Evolutionary conservation across 306 rosid species (phyloP).

Genomic region (Vachellia collinsii): DNA sequence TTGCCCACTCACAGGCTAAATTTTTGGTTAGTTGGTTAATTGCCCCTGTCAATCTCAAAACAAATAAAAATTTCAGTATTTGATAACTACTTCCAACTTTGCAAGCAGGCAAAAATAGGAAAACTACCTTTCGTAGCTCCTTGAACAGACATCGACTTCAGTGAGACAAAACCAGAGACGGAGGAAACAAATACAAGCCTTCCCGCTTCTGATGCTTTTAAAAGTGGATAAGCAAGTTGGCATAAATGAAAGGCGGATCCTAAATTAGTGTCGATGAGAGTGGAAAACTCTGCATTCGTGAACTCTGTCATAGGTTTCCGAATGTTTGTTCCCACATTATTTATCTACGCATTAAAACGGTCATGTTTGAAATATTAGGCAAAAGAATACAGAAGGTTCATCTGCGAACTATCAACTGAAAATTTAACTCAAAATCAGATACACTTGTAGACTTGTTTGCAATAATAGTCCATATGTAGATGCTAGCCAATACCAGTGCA

Average conservation of each 20-base stretch:
- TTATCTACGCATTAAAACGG: conserved; percentile 45
- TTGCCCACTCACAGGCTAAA: conserved; percentile 86
- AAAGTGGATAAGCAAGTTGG: conserved; percentile 73
- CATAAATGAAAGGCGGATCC: conserved; percentile 72
- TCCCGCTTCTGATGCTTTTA: conserved; percentile 66
- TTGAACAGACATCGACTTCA: conserved; percentile 77
- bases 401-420: neutral
- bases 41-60: conserved; percentile 56
- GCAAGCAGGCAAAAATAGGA: conserved; percentile 7
- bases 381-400: neutral
- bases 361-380: neutral
- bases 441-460: neutral
- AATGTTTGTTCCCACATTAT: conserved; percentile 79
- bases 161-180: conserved; percentile 73
- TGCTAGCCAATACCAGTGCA: neutral
- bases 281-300: conserved; percentile 64
- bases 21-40: conserved; percentile 72
- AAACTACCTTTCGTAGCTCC: conserved; percentile 78
- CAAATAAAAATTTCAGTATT: conserved; percentile 26
- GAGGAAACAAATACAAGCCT: conserved; percentile 73
- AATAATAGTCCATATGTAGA: neutral
- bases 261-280: conserved; percentile 68
- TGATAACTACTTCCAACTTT: conserved; percentile 12
- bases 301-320: conserved; percentile 68
- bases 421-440: neutral